phyloP scores from a whole-genome alignment of 441 rosid genomes.

The Croton setiger region DNA sequence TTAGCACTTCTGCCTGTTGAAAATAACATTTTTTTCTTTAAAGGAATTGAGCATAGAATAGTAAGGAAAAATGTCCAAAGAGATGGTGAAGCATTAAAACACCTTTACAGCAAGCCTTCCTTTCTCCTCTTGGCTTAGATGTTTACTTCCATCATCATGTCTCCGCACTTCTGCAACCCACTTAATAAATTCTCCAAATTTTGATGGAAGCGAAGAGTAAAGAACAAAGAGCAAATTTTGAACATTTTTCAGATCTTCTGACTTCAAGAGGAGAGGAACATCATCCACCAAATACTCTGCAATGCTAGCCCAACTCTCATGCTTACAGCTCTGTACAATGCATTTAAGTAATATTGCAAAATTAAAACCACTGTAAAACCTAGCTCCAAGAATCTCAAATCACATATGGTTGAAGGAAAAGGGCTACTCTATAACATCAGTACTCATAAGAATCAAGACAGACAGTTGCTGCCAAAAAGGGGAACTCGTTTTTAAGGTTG shows the following conservation, averaged over 20 bases:
- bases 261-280: slow-evolving; percentile 61
- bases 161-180: slow-evolving; percentile 86
- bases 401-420: not conserved
- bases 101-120: slow-evolving; percentile 72
- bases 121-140: slow-evolving; percentile 72
- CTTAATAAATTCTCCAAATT: slow-evolving; percentile 67
- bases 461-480: not conserved
- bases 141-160: slow-evolving; percentile 53
- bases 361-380: not conserved
- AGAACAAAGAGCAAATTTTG: slow-evolving; percentile 42
- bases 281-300: slow-evolving; percentile 80
- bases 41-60: slow-evolving; percentile 4
- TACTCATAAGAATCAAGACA: not conserved
- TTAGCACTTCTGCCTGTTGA: slow-evolving; percentile 65
- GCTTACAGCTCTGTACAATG: slow-evolving; percentile 27
- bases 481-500: not conserved
- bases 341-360: not conserved
- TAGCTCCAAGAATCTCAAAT: not conserved
- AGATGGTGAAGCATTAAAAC: not conserved
- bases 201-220: slow-evolving; percentile 57
- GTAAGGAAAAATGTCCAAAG: slow-evolving; percentile 9
- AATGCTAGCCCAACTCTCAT: slow-evolving; percentile 30
- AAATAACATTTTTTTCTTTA: not conserved
- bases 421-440: not conserved
- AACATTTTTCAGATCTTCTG: slow-evolving; percentile 59